phyloP scores from a whole-genome alignment of 805 yeast species.

The Lipomyces starkeyi region DNA sequence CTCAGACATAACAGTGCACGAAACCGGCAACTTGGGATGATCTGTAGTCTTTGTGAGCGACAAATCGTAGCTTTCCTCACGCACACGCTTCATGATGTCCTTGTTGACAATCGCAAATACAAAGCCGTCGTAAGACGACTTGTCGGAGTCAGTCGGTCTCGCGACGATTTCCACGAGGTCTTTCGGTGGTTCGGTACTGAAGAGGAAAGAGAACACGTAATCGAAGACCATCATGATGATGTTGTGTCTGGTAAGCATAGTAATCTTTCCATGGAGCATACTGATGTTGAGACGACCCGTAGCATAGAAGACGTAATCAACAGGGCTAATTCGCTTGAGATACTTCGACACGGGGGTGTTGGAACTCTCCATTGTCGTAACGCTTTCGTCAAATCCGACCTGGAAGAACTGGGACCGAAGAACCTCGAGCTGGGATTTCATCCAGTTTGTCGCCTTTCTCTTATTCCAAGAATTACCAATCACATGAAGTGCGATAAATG shows the following conservation, averaged over 20 bases:
- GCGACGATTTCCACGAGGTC: conserved; percentile 68
- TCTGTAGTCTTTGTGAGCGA: conserved; percentile 80
- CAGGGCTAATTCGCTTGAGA: conserved; percentile 64
- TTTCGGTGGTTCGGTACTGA: conserved; percentile 55
- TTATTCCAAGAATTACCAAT: conserved; percentile 67
- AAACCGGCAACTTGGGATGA: conserved; percentile 72
- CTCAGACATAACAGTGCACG: conserved; percentile 89
- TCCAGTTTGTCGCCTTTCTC: conserved; percentile 58
- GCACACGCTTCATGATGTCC: conserved; percentile 73
- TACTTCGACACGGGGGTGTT: conserved; percentile 45
- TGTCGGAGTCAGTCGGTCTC: conserved; percentile 57
- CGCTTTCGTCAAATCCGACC: conserved; percentile 58
- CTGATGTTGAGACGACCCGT: conserved; percentile 85
- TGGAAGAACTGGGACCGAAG: conserved; percentile 75
- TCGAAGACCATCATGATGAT: conserved; percentile 71
- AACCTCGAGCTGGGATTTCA: conserved; percentile 57
- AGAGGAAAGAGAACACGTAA: conserved; percentile 59
- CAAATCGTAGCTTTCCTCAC: conserved; percentile 79
- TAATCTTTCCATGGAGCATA: conserved; percentile 63
- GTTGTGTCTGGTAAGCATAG: conserved; percentile 81
- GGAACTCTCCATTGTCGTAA: conserved; percentile 34
- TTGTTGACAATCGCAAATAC: conserved; percentile 87
- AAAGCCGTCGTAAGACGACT: conserved; percentile 62
- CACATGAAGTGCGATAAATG: conserved; percentile 58
- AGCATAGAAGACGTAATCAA: conserved; percentile 73